These are phyloP conservation scores for Neurospora tetraspora DNA, from an alignment of 495 filamentous ascomycete species.

Conservation along the genomic window DNA sequence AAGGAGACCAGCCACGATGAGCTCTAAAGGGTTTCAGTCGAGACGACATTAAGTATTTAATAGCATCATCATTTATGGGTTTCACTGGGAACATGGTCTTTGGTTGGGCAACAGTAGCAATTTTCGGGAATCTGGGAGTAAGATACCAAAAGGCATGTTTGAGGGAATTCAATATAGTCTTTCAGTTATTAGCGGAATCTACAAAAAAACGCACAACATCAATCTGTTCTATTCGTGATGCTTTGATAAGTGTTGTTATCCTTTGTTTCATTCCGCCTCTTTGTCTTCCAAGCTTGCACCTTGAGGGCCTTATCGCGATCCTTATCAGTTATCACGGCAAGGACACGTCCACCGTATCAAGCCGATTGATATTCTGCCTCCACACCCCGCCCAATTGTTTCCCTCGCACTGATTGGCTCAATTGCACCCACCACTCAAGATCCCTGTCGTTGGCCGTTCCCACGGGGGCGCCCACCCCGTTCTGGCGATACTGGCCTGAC, in stretches of 20 bases:
- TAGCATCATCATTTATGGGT: background rate
- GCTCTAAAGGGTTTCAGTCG: slow-evolving; percentile 38
- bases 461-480: background rate
- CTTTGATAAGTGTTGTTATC: background rate
- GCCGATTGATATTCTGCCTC: background rate
- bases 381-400: background rate
- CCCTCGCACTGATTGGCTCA: background rate
- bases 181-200: background rate
- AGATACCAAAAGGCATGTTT: slow-evolving; percentile 19
- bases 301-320: background rate
- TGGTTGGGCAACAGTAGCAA: background rate
- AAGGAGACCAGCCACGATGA: slow-evolving; percentile 51
- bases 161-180: background rate
- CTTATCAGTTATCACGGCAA: background rate
- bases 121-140: slow-evolving; percentile 12
- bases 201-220: background rate
- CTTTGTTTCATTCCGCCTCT: background rate
- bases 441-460: background rate
- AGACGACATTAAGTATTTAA: background rate
- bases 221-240: background rate
- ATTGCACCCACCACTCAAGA: background rate
- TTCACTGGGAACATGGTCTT: background rate
- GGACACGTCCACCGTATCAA: background rate
- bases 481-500: background rate
- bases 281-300: background rate